Evolutionary conservation across 2,329 filamentous ascomycete species (phyloP), one percentile per base, ranked within the genome.

Genomic region (Talaromyces rugulosus): DNA sequence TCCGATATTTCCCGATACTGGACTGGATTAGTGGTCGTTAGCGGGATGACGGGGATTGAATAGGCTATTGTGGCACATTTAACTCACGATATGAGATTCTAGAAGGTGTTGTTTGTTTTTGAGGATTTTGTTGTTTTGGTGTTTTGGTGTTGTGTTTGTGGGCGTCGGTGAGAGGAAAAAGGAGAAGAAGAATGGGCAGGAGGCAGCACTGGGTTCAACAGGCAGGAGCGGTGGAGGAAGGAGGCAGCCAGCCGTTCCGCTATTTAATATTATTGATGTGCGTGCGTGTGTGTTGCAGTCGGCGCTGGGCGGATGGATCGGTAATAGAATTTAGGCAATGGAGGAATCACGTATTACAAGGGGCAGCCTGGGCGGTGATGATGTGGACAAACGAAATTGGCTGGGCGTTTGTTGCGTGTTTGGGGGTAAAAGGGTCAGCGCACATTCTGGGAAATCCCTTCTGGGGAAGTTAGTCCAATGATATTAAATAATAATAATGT

Each of bases 361-460:
- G 50, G 50, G 27, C 16, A 14, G 42, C 33, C 12, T 56, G 27
- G 31, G 30, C 30, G 50, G 16, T 53, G 50, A 53, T 53, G 50
- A 53, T 53, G 50, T 53, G 50, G 50, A 53, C 50, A 31, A 23
- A n/a, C 50, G 27, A 53, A 53, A 31, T 53, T 53, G 50, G 50
- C 50, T 53, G 27, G 11, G 34, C 12, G 16, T 2, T 23, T n/a
- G 16, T n/a, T 6, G n/a, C 11, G 9, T 8, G 33, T n/a, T 6
- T 5, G 5, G 34, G 14, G 3, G 5, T 4, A 14, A 16, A 7
- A 5, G 36, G n/a, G 5, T 5, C 36, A 6, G 36, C 14, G 36
- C 36, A 40, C 36, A 40, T 40, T 40, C 36, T 40, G 36, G 34
- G 34, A 14, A 6, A 16, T 36, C 12, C 11, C 34, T 5, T 14